Percentiles rank a stretch among this genome's conserved stretches.
Conservation (phyloP, 2,329 filamentous ascomycete species). For the Microthyrium microscopicum region DNA sequence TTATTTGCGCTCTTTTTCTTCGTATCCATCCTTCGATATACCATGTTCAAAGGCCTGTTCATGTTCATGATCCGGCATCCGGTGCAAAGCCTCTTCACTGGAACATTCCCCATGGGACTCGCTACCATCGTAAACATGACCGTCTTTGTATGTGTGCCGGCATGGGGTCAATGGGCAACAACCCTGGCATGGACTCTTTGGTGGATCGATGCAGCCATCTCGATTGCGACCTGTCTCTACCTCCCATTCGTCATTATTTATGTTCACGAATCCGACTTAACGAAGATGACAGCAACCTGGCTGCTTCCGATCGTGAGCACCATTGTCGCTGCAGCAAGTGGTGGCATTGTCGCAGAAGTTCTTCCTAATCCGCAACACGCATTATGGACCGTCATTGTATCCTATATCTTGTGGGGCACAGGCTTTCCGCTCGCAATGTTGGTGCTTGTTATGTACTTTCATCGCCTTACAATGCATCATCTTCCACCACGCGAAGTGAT, state of each 20-base stretch:
- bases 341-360: constrained; percentile 44
- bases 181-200: constrained; percentile 31
- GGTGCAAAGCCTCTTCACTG: constrained; percentile 44
- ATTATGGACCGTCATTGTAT: constrained; percentile 44
- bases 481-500: constrained; percentile 50
- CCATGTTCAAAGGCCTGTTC: constrained; percentile 50
- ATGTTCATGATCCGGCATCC: constrained; percentile 50
- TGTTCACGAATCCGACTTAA: constrained; percentile 23
- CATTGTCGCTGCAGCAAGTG: constrained; percentile 47
- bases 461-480: constrained; percentile 48
- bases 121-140: constrained; percentile 52
- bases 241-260: constrained; percentile 1
- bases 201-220: constrained; percentile 31
- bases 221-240: constrained; percentile 23
- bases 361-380: constrained; percentile 39
- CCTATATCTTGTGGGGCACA: constrained; percentile 55
- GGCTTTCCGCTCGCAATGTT: constrained; percentile 43
- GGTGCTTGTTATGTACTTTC: constrained; percentile 52
- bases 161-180: constrained; percentile 42
- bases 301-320: constrained; percentile 50
- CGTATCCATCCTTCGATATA: constrained; percentile 43
- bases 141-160: constrained; percentile 39
- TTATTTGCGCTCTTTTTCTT: constrained; percentile 39
- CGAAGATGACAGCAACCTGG: constrained; percentile 43
- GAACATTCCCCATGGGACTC: constrained; percentile 49